A percentile compares a stretch with the other conserved stretches of the same genome.
These are phyloP conservation scores for Picea abies DNA, from an alignment of 83 land plant genomes.

Conservation along the genomic window DNA sequence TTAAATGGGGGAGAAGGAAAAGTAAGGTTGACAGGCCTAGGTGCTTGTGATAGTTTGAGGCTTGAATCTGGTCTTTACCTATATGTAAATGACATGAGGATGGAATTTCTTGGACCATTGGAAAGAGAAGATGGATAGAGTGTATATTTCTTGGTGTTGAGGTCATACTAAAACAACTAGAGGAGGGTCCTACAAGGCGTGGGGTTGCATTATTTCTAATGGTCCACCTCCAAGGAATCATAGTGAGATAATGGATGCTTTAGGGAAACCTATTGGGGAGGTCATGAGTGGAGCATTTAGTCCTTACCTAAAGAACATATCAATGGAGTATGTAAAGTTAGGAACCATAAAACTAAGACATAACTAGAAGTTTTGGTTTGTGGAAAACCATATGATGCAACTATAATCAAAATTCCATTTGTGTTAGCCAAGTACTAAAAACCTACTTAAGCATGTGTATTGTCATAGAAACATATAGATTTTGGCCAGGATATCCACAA, in stretches of 20 bases:
- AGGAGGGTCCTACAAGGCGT: constrained; percentile 71
- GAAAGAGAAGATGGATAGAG: constrained; percentile 91
- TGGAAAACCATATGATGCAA: constrained; percentile 76
- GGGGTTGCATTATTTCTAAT: constrained; percentile 54
- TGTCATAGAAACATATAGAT: too few relatives aligned
- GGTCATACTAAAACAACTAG: constrained; percentile 83
- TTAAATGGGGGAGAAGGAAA: constrained; percentile 86
- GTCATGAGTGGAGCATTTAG: constrained; percentile 97
- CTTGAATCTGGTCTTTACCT: constrained; percentile 95
- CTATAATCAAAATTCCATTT: constrained; percentile 91
- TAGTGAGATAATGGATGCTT: constrained; percentile 68
- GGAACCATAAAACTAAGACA: constrained; percentile 89
- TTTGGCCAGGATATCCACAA: too few relatives aligned
- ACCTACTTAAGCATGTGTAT: constrained; percentile 22
- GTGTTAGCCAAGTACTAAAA: constrained; percentile 91
- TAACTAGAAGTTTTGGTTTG: constrained; percentile 70
- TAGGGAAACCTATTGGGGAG: constrained; percentile 79
- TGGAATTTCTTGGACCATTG: constrained; percentile 96
- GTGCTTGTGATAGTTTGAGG: constrained; percentile 96
- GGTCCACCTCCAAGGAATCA: constrained; percentile 94
- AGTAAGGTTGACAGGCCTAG: constrained; percentile 81
- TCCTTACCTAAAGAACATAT: constrained; percentile 96
- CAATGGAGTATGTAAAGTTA: constrained; percentile 93
- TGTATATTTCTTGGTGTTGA: constrained; percentile 93
- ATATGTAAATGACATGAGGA: too few relatives aligned